Base-by-base conservation (phyloP, 176 grass and related monocot species). In the Oryza meyeriana region DNA sequence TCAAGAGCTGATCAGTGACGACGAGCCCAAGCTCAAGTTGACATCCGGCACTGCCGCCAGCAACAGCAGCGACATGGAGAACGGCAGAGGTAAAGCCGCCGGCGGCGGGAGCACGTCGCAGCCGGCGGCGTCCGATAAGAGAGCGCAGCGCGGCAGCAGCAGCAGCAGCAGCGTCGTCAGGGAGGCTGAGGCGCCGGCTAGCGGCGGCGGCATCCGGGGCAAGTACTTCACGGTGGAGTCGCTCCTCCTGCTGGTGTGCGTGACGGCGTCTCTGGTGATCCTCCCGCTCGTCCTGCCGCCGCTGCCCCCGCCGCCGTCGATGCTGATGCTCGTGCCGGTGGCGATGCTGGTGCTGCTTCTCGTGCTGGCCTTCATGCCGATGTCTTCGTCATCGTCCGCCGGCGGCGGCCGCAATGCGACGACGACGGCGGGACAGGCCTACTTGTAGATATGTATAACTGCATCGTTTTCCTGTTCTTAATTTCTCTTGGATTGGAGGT, bases 271-370 rank as follows among this genome's bases (percentile, higher is more conserved):
- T 26, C 81, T 97, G 78, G 73, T 94, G 67, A 69, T 94, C 77
- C 94, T 97, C 17, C 94, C 94, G 76, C 92, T 97, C 52, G 66
- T 92, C 3, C 83, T 97, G n/a, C 94, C 94, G 4, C 94, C 94
- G 12, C 91, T 97, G 64, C 87, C 88, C 5, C 94, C 94, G 57
- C 94, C 94, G 32, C 94, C 94, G 63, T 83, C 87, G 20, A 74
- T 97, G 72, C 92, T 94, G 13, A 84, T 97, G 71, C 85, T 97
- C 13, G 74, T 97, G 34, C 94, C 94, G 8, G 84, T 94, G 31
- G 87, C 79, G 81, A 94, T 97, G 75, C 83, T 97, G 14, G 12
- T 58, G 3, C 22, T 97, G 87, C 81, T 97, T 42, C 62, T 97
- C 70, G 67, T 70, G 79, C 76, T 94, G 57, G 94, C 94, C 33